phyloP scores from a whole-genome alignment of 768 basidiomycete species.

The Lanmaoa rubissima region DNA sequence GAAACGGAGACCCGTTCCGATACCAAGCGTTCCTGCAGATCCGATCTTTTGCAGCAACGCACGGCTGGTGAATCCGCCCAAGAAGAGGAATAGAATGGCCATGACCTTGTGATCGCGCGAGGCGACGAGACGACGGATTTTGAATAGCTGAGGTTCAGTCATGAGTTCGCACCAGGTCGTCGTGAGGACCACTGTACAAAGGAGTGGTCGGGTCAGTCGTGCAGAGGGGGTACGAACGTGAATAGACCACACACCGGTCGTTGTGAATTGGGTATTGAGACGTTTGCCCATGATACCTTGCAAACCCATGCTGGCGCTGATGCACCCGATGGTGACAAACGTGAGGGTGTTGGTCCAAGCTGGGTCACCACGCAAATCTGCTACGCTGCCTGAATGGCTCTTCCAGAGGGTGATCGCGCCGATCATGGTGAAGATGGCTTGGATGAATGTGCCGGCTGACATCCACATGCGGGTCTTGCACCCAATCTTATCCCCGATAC shows the following conservation, averaged over 20 bases:
- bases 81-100: slow-evolving; percentile 65
- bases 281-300: slow-evolving; percentile 87
- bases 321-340: slow-evolving; percentile 72
- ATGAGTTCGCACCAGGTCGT: slow-evolving; percentile 88
- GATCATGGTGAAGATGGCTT: slow-evolving; percentile 74
- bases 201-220: neutral
- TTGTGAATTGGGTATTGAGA: slow-evolving; percentile 75
- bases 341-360: slow-evolving; percentile 68
- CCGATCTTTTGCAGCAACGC: slow-evolving; percentile 60
- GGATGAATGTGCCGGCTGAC: slow-evolving; percentile 64
- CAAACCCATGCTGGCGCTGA: slow-evolving; percentile 73
- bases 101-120: slow-evolving; percentile 72
- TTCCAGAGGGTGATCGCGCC: slow-evolving; percentile 72
- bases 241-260: slow-evolving; percentile 52
- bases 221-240: neutral
- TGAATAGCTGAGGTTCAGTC: slow-evolving; percentile 76
- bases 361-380: slow-evolving; percentile 54
- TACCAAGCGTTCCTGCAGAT: slow-evolving; percentile 60
- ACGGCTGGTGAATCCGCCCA: slow-evolving; percentile 70
- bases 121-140: slow-evolving; percentile 45
- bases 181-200: slow-evolving; percentile 66
- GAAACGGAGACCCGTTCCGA: slow-evolving; percentile 61
- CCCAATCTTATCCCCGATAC: slow-evolving; percentile 82
- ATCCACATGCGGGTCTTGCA: slow-evolving; percentile 75
- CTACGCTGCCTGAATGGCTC: slow-evolving; percentile 55